phyloP scores from a whole-genome alignment of 1,284 basidiomycete genomes.

The Trichosporon ovoides region DNA sequence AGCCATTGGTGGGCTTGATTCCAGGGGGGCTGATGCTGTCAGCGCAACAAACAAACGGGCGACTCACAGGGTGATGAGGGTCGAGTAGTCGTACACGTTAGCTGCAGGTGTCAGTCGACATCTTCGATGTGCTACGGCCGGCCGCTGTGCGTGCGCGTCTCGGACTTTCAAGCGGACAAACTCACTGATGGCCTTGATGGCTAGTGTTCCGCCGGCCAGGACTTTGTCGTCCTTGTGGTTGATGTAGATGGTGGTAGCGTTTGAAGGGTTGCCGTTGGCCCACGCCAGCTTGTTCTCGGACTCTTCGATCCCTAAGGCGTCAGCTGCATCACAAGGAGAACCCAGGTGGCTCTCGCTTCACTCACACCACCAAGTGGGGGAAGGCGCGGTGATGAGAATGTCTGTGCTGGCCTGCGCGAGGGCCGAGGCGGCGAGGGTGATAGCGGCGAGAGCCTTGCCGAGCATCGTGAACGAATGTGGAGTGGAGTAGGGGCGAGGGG shows the following conservation, averaged over 20 bases:
- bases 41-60: not conserved
- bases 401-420: not conserved
- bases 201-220: not conserved
- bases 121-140: not conserved
- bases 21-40: not conserved
- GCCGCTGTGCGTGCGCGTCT: not conserved
- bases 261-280: not conserved
- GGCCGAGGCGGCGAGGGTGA: conserved; percentile 3
- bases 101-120: not conserved
- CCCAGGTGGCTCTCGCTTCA: no score
- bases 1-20: not conserved
- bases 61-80: not conserved
- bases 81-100: conserved; percentile 4
- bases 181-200: conserved; percentile 1
- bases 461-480: conserved; percentile 4
- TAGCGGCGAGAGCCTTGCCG: not conserved
- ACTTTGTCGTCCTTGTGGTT: conserved; percentile 4
- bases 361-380: conserved; percentile 2
- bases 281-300: conserved; percentile 2
- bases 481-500: not conserved
- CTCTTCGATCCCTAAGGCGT: not conserved
- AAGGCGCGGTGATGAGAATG: not conserved
- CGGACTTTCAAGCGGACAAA: not conserved
- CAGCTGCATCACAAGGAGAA: not conserved
- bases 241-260: not conserved